Evolutionary conservation across 2,329 filamentous ascomycete species (phyloP).

Genomic region (Helicocarpus griseus): DNA sequence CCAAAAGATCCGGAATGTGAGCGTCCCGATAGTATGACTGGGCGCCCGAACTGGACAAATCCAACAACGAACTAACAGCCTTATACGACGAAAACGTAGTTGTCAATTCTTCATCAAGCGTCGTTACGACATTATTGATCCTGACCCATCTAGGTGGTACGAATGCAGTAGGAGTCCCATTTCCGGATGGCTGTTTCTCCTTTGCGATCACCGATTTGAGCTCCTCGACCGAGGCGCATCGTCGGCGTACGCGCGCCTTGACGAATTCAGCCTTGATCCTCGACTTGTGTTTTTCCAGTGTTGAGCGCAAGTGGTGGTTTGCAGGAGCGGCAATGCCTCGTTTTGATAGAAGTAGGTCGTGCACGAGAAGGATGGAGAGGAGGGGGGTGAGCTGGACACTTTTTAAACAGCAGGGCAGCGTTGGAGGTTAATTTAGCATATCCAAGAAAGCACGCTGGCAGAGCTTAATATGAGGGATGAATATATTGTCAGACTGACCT

Average conservation of each 20-base stretch:
- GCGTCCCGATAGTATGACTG: constrained; percentile 62
- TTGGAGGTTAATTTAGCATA: constrained; percentile 6
- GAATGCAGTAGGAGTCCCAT: constrained; percentile 29
- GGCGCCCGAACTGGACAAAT: constrained; percentile 41
- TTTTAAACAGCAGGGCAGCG: not conserved
- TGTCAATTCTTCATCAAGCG: constrained; percentile 59
- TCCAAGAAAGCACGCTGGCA: constrained; percentile 7
- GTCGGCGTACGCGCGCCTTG: constrained; percentile 63
- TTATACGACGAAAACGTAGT: constrained; percentile 61
- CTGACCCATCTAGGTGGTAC: constrained; percentile 83
- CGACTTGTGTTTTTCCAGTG: constrained; percentile 71
- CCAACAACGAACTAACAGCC: constrained; percentile 45
- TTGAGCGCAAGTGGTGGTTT: constrained; percentile 64
- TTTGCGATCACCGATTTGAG: constrained; percentile 38
- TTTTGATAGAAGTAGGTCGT: constrained; percentile 77
- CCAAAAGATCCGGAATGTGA: constrained; percentile 75
- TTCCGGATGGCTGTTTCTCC: constrained; percentile 26
- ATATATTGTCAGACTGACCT: constrained; percentile 48
- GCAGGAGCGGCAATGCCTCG: constrained; percentile 71
- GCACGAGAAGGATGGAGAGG: constrained; percentile 69
- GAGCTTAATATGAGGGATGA: too few species aligned
- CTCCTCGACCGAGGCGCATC: constrained; percentile 56
- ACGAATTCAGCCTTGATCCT: constrained; percentile 75
- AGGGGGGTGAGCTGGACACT: constrained; percentile 61
- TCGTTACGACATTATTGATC: constrained; percentile 68